These are phyloP conservation scores for Hymenoscyphus fraxineus DNA, from an alignment of 2,329 filamentous ascomycete genomes.

Conservation along the genomic window DNA sequence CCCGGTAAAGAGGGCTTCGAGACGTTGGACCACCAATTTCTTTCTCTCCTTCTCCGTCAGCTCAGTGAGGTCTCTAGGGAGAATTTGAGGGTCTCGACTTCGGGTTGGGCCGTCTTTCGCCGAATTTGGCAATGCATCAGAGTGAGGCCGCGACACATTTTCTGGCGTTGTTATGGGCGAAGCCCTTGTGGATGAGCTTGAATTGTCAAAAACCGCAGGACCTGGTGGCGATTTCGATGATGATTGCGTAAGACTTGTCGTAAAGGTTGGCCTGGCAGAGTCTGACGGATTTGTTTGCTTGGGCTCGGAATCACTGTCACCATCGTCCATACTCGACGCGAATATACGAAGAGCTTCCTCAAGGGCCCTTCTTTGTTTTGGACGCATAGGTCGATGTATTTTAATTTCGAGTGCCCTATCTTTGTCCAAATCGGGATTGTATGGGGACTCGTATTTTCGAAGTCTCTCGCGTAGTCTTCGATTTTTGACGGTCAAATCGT, in stretches of 20 bases:
- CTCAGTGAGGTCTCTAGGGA: constrained; percentile 20
- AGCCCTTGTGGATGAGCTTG: neutral
- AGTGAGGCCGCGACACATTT: neutral
- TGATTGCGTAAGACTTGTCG: neutral
- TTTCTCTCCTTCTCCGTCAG: constrained; percentile 74
- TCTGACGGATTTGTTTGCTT: constrained; percentile 18
- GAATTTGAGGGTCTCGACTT: neutral
- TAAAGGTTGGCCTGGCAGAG: constrained; percentile 10
- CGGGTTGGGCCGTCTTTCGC: neutral
- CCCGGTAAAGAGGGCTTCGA: constrained; percentile 81
- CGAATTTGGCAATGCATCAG: neutral
- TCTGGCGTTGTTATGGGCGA: neutral
- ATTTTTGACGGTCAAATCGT: constrained; percentile 82
- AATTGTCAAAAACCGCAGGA: constrained; percentile 45
- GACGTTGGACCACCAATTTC: constrained; percentile 68
- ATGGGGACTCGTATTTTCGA: constrained; percentile 65
- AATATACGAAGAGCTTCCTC: constrained; percentile 72
- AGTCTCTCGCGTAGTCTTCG: constrained; percentile 71
- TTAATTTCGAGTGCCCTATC: constrained; percentile 83
- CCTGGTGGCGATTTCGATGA: constrained; percentile 38
- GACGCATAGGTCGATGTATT: constrained; percentile 63
- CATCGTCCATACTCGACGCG: constrained; percentile 57
- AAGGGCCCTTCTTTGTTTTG: constrained; percentile 70
- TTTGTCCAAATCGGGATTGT: constrained; percentile 62
- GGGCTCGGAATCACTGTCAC: constrained; percentile 35